phyloP scores from a whole-genome alignment of 176 grass and related monocot species.

The Paspalum vaginatum region DNA sequence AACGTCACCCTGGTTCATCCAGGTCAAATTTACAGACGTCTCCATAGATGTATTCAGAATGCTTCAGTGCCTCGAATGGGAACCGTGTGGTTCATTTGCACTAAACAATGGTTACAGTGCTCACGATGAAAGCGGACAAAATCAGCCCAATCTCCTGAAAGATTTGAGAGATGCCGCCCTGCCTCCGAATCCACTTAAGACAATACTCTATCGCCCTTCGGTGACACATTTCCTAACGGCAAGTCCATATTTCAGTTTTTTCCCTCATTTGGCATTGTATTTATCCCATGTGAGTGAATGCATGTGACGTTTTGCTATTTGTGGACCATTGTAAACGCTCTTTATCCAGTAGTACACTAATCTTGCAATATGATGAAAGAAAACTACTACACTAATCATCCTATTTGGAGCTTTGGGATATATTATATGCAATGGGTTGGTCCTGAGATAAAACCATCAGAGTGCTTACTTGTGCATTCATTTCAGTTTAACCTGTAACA shows the following conservation, averaged over 20 bases:
- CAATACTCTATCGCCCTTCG: constrained; percentile 73
- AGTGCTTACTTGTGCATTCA: not conserved
- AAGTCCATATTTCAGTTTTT: constrained; percentile 35
- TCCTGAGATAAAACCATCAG: constrained; percentile 7
- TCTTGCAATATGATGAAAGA: not conserved
- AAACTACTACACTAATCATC: not conserved
- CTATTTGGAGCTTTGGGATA: not conserved
- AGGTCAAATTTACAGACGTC: constrained; percentile 92
- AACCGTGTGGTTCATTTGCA: constrained; percentile 85
- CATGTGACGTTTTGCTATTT: not conserved
- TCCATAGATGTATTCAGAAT: constrained; percentile 93
- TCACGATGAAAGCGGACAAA: constrained; percentile 66
- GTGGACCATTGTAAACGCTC: not conserved
- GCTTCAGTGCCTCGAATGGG: constrained; percentile 97
- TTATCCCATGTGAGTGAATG: constrained; percentile 12
- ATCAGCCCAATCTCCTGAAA: constrained; percentile 65
- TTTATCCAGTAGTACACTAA: not conserved
- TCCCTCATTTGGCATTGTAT: not conserved
- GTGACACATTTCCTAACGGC: constrained; percentile 81
- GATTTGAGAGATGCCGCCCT: constrained; percentile 82
- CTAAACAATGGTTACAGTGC: constrained; percentile 53
- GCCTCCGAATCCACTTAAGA: constrained; percentile 86
- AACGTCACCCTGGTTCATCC: constrained; percentile 32
- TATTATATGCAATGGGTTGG: not conserved
- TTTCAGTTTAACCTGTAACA: not conserved